Conservation (phyloP, 768 basidiomycete species). For the Pisolithus albus region DNA sequence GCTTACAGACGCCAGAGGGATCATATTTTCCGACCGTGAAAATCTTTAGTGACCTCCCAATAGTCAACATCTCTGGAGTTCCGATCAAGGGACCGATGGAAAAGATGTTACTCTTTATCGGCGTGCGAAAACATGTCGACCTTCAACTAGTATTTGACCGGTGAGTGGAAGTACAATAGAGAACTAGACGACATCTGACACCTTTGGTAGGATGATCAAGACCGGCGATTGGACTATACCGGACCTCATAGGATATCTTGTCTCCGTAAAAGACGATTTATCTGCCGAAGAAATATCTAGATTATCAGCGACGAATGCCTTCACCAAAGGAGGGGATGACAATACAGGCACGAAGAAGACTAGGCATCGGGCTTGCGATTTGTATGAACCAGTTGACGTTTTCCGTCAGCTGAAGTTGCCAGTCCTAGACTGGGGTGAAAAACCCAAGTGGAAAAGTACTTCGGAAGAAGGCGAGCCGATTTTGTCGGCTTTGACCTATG, state of each 20-base stretch:
- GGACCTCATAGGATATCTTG: constrained; percentile 83
- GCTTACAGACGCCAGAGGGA: constrained; percentile 65
- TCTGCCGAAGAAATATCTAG: constrained; percentile 49
- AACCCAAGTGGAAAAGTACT: constrained; percentile 68
- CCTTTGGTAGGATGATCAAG: constrained; percentile 62
- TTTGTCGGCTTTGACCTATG: background rate
- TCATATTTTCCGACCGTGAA: constrained; percentile 79
- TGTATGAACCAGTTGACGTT: constrained; percentile 79
- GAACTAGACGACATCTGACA: background rate
- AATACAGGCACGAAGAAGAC: constrained; percentile 29
- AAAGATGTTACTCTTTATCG: constrained; percentile 61
- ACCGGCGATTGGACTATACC: constrained; percentile 86
- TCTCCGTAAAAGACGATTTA: constrained; percentile 66
- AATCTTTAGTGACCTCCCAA: constrained; percentile 76
- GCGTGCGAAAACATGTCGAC: constrained; percentile 88
- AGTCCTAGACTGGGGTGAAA: constrained; percentile 79
- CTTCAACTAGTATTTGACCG: constrained; percentile 90
- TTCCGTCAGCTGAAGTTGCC: constrained; percentile 73
- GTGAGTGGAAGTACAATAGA: constrained; percentile 29
- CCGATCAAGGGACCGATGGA: constrained; percentile 66
- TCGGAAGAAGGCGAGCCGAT: constrained; percentile 74
- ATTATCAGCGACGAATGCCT: constrained; percentile 63
- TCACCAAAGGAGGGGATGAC: constrained; percentile 39
- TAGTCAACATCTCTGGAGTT: constrained; percentile 60
- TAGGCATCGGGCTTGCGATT: constrained; percentile 58